Evolutionary conservation across 2,329 filamentous ascomycete genomes (phyloP), one percentile per base, ranked within the genome.

Genomic region (Pyricularia sp.): DNA sequence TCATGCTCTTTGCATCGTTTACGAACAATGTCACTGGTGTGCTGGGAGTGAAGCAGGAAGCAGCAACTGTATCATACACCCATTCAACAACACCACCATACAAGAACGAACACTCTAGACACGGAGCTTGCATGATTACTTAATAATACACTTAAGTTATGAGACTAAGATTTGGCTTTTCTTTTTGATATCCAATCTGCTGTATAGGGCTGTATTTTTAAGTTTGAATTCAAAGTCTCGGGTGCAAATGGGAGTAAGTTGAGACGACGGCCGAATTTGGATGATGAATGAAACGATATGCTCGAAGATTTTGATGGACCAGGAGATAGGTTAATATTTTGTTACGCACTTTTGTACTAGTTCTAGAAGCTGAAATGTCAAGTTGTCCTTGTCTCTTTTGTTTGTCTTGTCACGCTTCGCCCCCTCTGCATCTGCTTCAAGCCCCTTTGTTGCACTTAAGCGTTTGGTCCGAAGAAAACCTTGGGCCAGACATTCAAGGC

Each of bases 401-500:
- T 42, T 17, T 42, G 3, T 42, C 7, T 42, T 42, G 3, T 17
- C 14, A 10, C 11, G 31, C 31, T 42, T 7, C 36, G 2, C 36
- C 7, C 6, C 36, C 36, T 42, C 36, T 42, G 6, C 6, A 42
- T 17, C 36, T 42, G 36, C 36, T 42, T 42, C 17, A 14, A 42
- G 3, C 12, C 36, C 36, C 14, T 17, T 33, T 23, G 17, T 20
- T 30, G 10, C 25, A 28, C 9, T 65, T 9, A 73, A 4, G 74
- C 73, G 65, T 75, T 73, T 4, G 74, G 74, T 25, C 73, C 73
- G 67, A 75, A 75, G 64, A 72, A 74, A 11, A 65, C 36, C 69
- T 73, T 71, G 28, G 73, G 78, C 81, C 81, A 81, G 67, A 82
- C 81, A 71, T 81, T 81, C 78, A 82, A 78, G 55, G 77, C 79